These are phyloP conservation scores for Akanthomyces uredinophilus DNA, from an alignment of 2,329 filamentous ascomycete species.

Conservation along the genomic window DNA sequence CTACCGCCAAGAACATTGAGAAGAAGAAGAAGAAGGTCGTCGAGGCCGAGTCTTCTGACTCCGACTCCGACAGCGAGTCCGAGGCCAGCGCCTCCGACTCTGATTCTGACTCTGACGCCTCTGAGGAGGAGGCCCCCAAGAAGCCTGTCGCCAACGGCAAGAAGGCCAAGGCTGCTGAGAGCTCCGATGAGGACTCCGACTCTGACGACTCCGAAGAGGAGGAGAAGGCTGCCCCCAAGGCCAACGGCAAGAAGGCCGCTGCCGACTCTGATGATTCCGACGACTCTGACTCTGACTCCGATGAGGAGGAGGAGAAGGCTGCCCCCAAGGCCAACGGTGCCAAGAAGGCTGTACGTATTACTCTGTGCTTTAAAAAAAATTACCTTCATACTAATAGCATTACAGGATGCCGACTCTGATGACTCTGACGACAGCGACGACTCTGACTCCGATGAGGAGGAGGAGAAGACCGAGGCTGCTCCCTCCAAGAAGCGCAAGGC, in stretches of 20 bases:
- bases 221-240: conserved; percentile 32
- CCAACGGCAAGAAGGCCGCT: conserved; percentile 22
- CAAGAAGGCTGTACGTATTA: conserved; percentile 23
- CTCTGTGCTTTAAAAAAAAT: neutral
- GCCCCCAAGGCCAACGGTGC: conserved; percentile 25
- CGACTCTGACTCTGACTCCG: conserved; percentile 28
- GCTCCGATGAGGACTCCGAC: conserved; percentile 22
- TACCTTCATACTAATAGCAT: conserved; percentile 21
- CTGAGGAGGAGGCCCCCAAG: conserved; percentile 32
- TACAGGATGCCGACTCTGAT: conserved; percentile 27
- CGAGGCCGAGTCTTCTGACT: conserved; percentile 36
- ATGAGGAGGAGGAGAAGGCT: conserved; percentile 31
- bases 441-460: conserved; percentile 31
- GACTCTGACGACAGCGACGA: conserved; percentile 28
- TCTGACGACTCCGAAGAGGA: conserved; percentile 35
- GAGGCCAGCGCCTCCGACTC: conserved; percentile 30
- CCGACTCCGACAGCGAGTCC: conserved; percentile 28
- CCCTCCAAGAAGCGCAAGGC: conserved; percentile 45
- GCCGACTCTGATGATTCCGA: conserved; percentile 29
- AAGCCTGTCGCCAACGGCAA: conserved; percentile 31
- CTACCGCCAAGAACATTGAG: conserved; percentile 44
- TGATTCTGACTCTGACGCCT: conserved; percentile 25
- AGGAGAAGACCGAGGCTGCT: conserved; percentile 31
- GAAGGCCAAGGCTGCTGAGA: conserved; percentile 24
- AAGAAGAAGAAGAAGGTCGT: conserved; percentile 47